Evolutionary conservation across 805 yeast genomes (phyloP), one percentile per base, ranked within the genome.

Genomic region (Starmerella stellata): DNA sequence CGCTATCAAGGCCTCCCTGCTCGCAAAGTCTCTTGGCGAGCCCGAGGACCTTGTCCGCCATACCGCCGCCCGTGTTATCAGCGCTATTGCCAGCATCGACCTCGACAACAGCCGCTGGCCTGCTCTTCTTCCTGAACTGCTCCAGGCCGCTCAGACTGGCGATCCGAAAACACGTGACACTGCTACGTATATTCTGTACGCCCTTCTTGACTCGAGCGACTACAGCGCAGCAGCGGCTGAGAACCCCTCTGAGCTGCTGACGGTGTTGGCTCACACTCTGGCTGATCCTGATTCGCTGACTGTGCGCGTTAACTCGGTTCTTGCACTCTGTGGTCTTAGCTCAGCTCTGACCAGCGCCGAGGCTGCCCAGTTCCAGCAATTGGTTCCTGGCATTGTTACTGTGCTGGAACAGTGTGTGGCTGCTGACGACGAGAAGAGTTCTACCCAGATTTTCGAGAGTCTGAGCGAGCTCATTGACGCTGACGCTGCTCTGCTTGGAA

Each of bases 21-120:
- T 87, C 50, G 66, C 70, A 50, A 66, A 74, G 47, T 74, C 92
- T 25, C 73, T 82, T 58, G 58, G 61, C 20, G 78, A 76, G 58
- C 69, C 72, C 47, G 61, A 66, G 40, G 68, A 74, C 42, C 63
- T 71, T 41, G 76, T 83, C 44, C 74, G 95, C 59, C 96, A 90
- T 62, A 74, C 92, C 17, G 68, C 78, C 39, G 85, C 96, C 19
- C 74, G 95, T 59, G 80, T 85, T 42, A 74, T 90, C 50, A 75
- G 95, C 21, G 75, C 83, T 34, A 80, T 90, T 55, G 93, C 81
- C 30, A 73, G 74, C 48, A 58, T 65, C 39, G 96, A 87, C 57
- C 64, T 83, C 45, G 74, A 72, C 38, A 68, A 68, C 29, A 58
- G 65, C 44, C 57, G 69, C 47, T 90, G 96, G 96, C 70, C 75